A percentile compares a stretch with the other conserved stretches of the same genome.
These are phyloP conservation scores for Geosmithia morbida DNA, from an alignment of 2,329 filamentous ascomycete genomes.

Conservation along the genomic window DNA sequence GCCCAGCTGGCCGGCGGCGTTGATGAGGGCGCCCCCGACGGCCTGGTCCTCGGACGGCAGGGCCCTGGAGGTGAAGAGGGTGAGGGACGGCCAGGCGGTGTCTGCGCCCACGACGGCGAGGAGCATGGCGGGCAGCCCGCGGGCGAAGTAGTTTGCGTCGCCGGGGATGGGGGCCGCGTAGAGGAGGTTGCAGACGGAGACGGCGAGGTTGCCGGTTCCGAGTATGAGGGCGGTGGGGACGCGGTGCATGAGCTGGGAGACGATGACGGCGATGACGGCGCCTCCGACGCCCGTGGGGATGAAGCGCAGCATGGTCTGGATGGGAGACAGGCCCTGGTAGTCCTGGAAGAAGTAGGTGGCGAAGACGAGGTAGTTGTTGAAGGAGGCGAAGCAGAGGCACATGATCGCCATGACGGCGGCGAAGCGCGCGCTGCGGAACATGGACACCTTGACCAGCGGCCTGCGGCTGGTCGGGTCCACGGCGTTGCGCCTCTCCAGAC, in stretches of 20 bases:
- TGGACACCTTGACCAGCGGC: slow-evolving; percentile 52
- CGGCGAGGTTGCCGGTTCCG: slow-evolving; percentile 38
- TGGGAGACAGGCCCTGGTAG: slow-evolving; percentile 42
- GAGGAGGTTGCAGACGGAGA: slow-evolving; percentile 41
- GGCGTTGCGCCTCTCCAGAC: slow-evolving; percentile 11
- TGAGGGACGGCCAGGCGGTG: slow-evolving; percentile 50
- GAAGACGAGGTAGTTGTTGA: slow-evolving; percentile 54
- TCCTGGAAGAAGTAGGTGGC: slow-evolving; percentile 59
- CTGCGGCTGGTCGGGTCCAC: slow-evolving; percentile 11
- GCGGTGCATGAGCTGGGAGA: slow-evolving; percentile 40
- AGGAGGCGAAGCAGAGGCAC: slow-evolving; percentile 50
- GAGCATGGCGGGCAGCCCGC: slow-evolving; percentile 50
- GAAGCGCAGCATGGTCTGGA: slow-evolving; percentile 57
- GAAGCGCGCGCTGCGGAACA: slow-evolving; percentile 46
- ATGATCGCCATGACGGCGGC: slow-evolving; percentile 51
- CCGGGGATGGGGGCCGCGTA: slow-evolving; percentile 50
- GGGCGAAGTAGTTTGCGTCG: slow-evolving; percentile 51
- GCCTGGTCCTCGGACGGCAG: slow-evolving; percentile 51
- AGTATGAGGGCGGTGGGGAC: slow-evolving; percentile 44
- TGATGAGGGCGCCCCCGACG: slow-evolving; percentile 53
- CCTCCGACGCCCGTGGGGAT: slow-evolving; percentile 50
- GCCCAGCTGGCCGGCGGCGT: slow-evolving; percentile 50
- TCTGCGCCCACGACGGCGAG: slow-evolving; percentile 52
- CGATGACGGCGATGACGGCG: slow-evolving; percentile 38
- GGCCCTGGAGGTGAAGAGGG: slow-evolving; percentile 49